Base-by-base conservation (phyloP, 78 protist species). In the Tieghemostelium lacteum region DNA sequence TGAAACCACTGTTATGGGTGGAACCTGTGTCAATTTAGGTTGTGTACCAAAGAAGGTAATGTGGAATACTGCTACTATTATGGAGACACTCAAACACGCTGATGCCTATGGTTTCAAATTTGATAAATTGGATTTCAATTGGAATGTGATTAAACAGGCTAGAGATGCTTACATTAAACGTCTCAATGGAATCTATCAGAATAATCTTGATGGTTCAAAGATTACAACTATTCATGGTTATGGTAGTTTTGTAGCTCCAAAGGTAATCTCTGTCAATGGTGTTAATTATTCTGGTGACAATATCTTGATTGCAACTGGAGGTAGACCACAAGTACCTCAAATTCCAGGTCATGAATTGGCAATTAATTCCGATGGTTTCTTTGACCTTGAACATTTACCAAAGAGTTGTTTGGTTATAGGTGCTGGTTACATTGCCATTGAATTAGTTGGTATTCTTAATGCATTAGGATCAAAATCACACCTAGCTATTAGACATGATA, bases 41-140 rank as follows among this genome's bases (percentile, higher is more conserved):
- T 97, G 98, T 74, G 98, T 97, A 24, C 98, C 98, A 60, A 97
- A 97, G 93, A 97, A 97, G 93, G 93, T 96, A 17, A 96, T 97
- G 97, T 95, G 74, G 72, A 76, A 85, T 65, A 83, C 96, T 31
- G 94, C 96, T 7, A n/a, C 57, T 37, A 31, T 75, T 10, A 63
- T 54, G n/a, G 94, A 88, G 22, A 29, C 55, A 22, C 31, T 94
- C 36, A 69, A 74, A n/a, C 94, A 85, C 28, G 88, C 92, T 12
- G 45, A 61, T 4, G 83, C 31, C 14, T 96, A 95, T 63, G 98
- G 98, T 0, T 86, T 95, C 40, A 57, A 78, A 17, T 61, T 31
- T 57, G 70, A 75, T 54, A 12, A 33, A 20, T 16, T 75, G 22
- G 39, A 31, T 4, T 58, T 87, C 29, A 74, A 89, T 22, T 95